Percentiles rank a stretch among this genome's conserved stretches.
These are phyloP conservation scores for Talaromyces stipitatus DNA, from an alignment of 495 filamentous ascomycete species.

Conservation along the genomic window DNA sequence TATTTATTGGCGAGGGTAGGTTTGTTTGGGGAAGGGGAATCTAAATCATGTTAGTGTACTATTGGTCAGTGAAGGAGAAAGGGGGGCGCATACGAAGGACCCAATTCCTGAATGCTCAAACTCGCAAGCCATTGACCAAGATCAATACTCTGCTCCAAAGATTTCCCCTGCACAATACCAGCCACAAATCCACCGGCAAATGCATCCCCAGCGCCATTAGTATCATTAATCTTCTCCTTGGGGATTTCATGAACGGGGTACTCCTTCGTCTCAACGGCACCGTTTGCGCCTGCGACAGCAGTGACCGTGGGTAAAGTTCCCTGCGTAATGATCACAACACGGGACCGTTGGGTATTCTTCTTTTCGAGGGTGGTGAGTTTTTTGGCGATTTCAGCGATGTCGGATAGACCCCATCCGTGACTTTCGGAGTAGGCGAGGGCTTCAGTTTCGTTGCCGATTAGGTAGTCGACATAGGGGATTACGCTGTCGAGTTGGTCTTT, in stretches of 20 bases:
- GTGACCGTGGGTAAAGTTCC: conserved; percentile 84
- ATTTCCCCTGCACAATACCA: conserved; percentile 76
- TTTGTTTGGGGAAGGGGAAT: conserved; percentile 77
- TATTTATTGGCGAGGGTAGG: conserved; percentile 41
- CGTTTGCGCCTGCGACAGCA: conserved; percentile 46
- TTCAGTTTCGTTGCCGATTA: conserved; percentile 96
- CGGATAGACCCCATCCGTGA: conserved; percentile 61
- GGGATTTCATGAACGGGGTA: conserved; percentile 72
- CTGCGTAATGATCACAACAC: conserved; percentile 88
- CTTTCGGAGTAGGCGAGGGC: conserved; percentile 76
- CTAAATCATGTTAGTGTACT: conserved; percentile 28
- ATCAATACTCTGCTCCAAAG: conserved; percentile 66
- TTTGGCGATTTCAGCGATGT: conserved; percentile 83
- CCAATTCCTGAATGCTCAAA: conserved; percentile 85
- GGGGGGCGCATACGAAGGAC: conserved; percentile 72
- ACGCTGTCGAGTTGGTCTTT: conserved; percentile 86
- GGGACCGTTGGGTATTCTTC: conserved; percentile 70
- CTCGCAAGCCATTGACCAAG: conserved; percentile 94
- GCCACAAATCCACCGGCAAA: conserved; percentile 93
- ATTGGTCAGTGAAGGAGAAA: background rate
- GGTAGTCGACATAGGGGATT: conserved; percentile 87
- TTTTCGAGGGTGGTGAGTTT: conserved; percentile 81
- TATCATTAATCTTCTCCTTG: conserved; percentile 76
- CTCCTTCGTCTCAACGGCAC: conserved; percentile 59
- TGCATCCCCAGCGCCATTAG: conserved; percentile 93